These are phyloP conservation scores for Paralagenidium karlingii DNA, from an alignment of 352 stramenopile species.

Conservation along the genomic window DNA sequence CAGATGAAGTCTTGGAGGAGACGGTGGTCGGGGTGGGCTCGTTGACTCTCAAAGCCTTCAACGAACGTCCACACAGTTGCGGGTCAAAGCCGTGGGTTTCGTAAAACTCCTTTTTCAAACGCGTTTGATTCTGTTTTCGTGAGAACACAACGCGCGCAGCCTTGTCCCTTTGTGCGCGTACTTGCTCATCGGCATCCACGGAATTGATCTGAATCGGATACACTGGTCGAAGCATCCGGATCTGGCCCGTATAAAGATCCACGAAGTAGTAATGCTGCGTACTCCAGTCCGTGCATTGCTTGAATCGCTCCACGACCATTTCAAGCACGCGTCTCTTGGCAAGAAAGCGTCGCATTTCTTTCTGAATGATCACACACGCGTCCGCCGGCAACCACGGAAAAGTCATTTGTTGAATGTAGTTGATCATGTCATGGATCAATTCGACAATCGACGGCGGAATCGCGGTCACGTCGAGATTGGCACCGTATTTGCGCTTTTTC, in stretches of 20 bases:
- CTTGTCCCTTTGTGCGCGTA: no score
- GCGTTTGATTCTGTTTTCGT: no score
- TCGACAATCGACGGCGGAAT: conserved; percentile 50
- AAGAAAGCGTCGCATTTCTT: conserved; percentile 24
- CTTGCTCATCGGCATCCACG: no score
- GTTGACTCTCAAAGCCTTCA: no score
- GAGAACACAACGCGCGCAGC: no score
- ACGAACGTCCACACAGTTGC: no score
- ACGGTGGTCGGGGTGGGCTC: no score
- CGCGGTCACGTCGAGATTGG: conserved; percentile 40
- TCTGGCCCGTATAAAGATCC: conserved; percentile 15
- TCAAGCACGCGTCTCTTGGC: conserved; percentile 17
- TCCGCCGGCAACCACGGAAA: conserved; percentile 22
- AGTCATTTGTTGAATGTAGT: conserved; percentile 9
- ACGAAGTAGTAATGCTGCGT: conserved; percentile 52
- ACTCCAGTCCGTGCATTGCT: conserved; percentile 17
- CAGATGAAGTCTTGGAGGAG: no score
- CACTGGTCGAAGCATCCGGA: conserved; percentile 30
- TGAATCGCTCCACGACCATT: conserved; percentile 24
- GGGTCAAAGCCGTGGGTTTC: no score
- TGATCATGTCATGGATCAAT: conserved; percentile 32
- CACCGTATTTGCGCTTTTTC: no score
- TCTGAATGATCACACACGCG: conserved; percentile 42
- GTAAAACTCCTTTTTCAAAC: no score
- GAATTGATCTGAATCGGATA: conserved; percentile 15